Base-by-base conservation (phyloP, 1,284 basidiomycete species). In the Puccinia hordei region DNA sequence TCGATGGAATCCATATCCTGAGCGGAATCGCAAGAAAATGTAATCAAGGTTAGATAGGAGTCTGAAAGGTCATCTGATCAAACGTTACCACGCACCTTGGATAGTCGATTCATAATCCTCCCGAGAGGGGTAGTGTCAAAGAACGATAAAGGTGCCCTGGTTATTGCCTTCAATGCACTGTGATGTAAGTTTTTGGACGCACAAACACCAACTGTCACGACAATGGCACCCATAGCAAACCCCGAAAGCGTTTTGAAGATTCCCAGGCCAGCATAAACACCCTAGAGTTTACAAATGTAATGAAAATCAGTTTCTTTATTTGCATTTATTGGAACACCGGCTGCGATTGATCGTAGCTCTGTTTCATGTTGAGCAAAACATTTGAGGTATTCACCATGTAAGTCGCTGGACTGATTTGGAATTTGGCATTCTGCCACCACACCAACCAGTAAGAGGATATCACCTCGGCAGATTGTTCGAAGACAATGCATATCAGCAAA, bases 1-100 rank as follows among this genome's bases (percentile, higher is more conserved):
- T 96, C 94, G 80, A 95, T 89, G 0, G 93, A 94, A 84, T 96
- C 93, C 71, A 94, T 90, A 86, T 95, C 92, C 59, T 61, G 59
- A 35, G n/a, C 27, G 24, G 24, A 30, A 49, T 49, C 15, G 4
- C 38, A 4, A 41, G 38, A 49, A 10, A 2, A 49, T 13, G 46
- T 22, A 30, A 61, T 30, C 3, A 22, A 59, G 22, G 24, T 24
- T 61, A 61, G 35, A 38, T 3, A 30, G 35, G 35, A 61, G 10
- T 13, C 24, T 49, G 15, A 49, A 49, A 49, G 46, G 15, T 17
- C 46, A 19, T 49, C 6, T 49, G 3, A 49, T 49, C 8, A 19
- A 49, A 17, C 8, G 3, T 49, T 49, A 13, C 13, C n/a, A 44
- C 38, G 17, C n/a, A 68, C 65, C 51, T 72, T 72, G n/a, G 41